A percentile compares a stretch with the other conserved stretches of the same genome.
Evolutionary conservation across 192 early-diverging fungal genomes (phyloP).

Genomic region (Backusella liffmaniae): DNA sequence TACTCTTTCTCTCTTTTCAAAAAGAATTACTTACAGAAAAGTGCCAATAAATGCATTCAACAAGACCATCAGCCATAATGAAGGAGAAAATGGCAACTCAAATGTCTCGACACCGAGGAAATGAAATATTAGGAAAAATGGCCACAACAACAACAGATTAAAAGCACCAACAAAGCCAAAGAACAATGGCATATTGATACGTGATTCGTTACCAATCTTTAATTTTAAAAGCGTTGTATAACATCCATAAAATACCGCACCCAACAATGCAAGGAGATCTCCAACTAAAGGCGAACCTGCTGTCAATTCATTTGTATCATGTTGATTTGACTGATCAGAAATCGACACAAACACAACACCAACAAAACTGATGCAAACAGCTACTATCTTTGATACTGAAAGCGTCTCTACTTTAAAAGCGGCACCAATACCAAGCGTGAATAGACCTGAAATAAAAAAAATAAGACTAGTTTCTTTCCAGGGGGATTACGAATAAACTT

Average conservation of each 20-base stretch:
- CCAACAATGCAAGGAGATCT: conserved; percentile 65
- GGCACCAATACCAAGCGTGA: conserved; percentile 70
- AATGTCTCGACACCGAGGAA: conserved; percentile 62
- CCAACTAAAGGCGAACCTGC: conserved; percentile 47
- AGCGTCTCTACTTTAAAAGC: conserved; percentile 60
- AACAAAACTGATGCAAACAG: conserved; percentile 60
- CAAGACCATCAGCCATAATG: conserved; percentile 60
- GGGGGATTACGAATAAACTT: background rate
- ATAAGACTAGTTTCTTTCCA: no score
- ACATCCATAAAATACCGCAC: conserved; percentile 75
- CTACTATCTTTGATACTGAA: conserved; percentile 46
- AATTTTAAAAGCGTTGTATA: conserved; percentile 75
- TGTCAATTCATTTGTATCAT: conserved; percentile 13
- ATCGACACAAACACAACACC: conserved; percentile 65
- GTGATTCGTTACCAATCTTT: conserved; percentile 63
- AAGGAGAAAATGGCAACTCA: conserved; percentile 50
- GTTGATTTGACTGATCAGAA: conserved; percentile 37
- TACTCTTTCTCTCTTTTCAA: background rate
- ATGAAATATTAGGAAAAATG: conserved; percentile 61
- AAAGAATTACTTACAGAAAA: conserved; percentile 53
- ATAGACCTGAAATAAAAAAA: conserved; percentile 67
- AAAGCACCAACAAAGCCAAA: conserved; percentile 80
- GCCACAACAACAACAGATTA: conserved; percentile 68
- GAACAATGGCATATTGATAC: conserved; percentile 71
- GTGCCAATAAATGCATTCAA: conserved; percentile 79